phyloP scores from a whole-genome alignment of 23 red algal genomes.

The Gracilaria domingensis region DNA sequence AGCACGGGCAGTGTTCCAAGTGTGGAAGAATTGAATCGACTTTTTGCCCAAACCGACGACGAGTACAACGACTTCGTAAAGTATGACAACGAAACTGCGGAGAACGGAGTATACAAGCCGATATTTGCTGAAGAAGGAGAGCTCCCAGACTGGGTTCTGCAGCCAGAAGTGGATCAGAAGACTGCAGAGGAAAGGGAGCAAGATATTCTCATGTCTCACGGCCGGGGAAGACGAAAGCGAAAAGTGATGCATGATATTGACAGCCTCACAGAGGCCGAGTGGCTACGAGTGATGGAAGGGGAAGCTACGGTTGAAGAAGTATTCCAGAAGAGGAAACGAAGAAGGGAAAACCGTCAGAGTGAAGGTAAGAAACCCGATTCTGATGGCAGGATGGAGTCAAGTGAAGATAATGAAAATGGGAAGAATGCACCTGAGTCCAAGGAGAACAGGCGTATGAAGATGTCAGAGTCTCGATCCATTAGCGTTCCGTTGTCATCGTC shows the following conservation, averaged over 20 bases:
- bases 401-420: slow-evolving; percentile 25
- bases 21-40: slow-evolving; percentile 87
- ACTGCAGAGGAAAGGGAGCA: slow-evolving; percentile 69
- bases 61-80: slow-evolving; percentile 80
- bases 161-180: slow-evolving; percentile 71
- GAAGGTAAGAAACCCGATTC: slow-evolving; percentile 23
- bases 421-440: neutral
- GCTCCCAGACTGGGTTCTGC: slow-evolving; percentile 79
- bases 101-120: slow-evolving; percentile 18
- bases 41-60: slow-evolving; percentile 82
- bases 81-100: slow-evolving; percentile 77
- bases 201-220: slow-evolving; percentile 68
- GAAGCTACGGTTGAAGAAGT: slow-evolving; percentile 63
- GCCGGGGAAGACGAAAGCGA: slow-evolving; percentile 69
- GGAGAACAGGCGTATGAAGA: neutral
- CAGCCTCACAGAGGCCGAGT: slow-evolving; percentile 73
- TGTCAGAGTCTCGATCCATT: neutral
- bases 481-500: slow-evolving; percentile 11
- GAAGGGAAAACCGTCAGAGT: slow-evolving; percentile 30
- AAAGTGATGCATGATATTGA: slow-evolving; percentile 53
- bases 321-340: slow-evolving; percentile 46
- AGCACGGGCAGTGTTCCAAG: slow-evolving; percentile 63
- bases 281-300: slow-evolving; percentile 70
- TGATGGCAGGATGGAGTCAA: neutral
- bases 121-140: slow-evolving; percentile 70